Evolutionary conservation across 148 eudicot species (phyloP), one percentile per base, ranked within the genome.

Genomic region (Spergularia marina): DNA sequence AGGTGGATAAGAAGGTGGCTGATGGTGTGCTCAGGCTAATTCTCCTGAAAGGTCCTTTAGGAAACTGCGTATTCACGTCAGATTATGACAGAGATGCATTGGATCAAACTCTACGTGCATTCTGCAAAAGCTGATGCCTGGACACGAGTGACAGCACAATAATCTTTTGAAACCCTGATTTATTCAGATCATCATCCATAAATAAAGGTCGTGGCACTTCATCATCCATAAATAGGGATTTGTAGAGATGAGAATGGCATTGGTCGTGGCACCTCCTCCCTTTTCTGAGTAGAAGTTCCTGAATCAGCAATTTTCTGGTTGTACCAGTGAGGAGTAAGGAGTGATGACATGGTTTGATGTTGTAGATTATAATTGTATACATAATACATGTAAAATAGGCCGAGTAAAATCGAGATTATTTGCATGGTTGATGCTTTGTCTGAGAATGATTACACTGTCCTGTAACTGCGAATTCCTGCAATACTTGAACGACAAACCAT

Each of bases 1-100:
- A 96, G 99, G 97, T 96, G 71, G 98, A 96, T 84, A 96, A 96
- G 85, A 96, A 96, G 86, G 99, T 96, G 56, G 99, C 98, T 16
- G 97, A 96, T 80, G 99, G 99, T 40, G 86, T 87, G 74, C 82
- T 96, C 75, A 86, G 99, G 79, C 98, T 96, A 82, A 92, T 96
- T 72, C 99, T 96, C 66, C 70, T 96, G 83, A 91, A 92, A 80
- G 98, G 99, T 68, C 89, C 97, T 13, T 74, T 96, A 15, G 99
- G 98, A 39, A 89, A 87, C 61, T 96, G 99, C 56, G 95, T 96
- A 21, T 96, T 96, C 71, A 96, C 98, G 6, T 93, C 94, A 5
- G 98, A 92, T 52, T 96, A 88, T 54, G 97, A 96, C 55, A 77
- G 87, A 65, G 82, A 91, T 53, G 97, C 91, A 59, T 86, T 96